phyloP scores from a whole-genome alignment of 2,329 filamentous ascomycete genomes.

The Cladobotryum protrusum region DNA sequence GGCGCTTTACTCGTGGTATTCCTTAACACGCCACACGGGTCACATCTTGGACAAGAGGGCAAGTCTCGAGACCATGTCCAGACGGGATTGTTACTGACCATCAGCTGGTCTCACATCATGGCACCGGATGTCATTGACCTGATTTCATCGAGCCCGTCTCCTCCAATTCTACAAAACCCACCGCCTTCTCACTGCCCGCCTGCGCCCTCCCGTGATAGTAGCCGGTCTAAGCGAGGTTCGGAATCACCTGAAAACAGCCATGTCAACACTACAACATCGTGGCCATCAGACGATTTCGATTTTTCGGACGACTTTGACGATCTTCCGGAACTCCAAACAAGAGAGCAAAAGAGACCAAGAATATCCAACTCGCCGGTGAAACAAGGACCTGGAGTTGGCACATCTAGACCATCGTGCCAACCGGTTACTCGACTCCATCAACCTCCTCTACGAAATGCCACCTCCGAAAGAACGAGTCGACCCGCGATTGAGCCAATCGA shows the following conservation, averaged over 20 bases:
- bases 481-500: constrained; percentile 26
- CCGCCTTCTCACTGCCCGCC: background rate
- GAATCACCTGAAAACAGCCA: too few species aligned
- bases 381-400: background rate
- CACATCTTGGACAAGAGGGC: too few species aligned
- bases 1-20: background rate
- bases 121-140: constrained; percentile 30
- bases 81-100: too few species aligned
- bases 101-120: constrained; percentile 17
- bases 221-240: too few species aligned
- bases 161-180: background rate
- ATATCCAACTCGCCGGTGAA: background rate
- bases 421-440: background rate
- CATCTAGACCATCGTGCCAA: background rate
- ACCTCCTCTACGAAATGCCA: background rate
- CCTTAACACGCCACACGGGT: too few species aligned
- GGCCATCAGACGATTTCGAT: too few species aligned
- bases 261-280: too few species aligned
- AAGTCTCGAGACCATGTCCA: too few species aligned
- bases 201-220: background rate
- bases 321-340: background rate
- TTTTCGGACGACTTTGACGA: background rate
- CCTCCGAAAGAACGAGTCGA: background rate
- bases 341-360: background rate
- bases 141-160: constrained; percentile 30